These are phyloP conservation scores for Isochrysis galbana DNA, from an alignment of 78 protist species.

Conservation along the genomic window DNA sequence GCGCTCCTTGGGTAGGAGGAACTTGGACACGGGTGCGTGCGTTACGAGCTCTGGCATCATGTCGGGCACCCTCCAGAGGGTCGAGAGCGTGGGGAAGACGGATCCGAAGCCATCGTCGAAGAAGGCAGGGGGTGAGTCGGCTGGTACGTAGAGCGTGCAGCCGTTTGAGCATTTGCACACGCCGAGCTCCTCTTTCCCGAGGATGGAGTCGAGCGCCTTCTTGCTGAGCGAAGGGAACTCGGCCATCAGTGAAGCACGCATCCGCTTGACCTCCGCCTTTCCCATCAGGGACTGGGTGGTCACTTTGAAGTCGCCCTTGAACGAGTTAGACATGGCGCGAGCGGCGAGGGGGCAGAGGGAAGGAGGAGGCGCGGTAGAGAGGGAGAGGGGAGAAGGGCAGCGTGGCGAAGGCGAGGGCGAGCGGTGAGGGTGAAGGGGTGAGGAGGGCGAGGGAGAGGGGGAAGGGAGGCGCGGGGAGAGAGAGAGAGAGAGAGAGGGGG, in stretches of 20 bases:
- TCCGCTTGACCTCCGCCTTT: neutral
- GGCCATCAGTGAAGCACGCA: neutral
- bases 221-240: neutral
- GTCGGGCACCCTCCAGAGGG: neutral
- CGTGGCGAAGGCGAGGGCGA: too few relatives aligned
- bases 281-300: neutral
- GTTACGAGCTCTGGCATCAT: neutral
- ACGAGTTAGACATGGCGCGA: neutral
- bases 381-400: too few relatives aligned
- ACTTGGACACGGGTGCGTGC: neutral
- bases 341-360: too few relatives aligned
- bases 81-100: neutral
- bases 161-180: neutral
- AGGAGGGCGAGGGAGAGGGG: too few relatives aligned
- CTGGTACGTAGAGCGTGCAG: neutral
- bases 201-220: neutral
- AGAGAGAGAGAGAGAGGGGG: too few relatives aligned
- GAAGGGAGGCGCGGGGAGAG: too few relatives aligned
- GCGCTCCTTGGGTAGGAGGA: neutral
- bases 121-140: neutral
- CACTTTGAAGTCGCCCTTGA: neutral
- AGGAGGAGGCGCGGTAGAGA: too few relatives aligned
- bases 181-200: neutral
- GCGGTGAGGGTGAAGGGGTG: too few relatives aligned
- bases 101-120: slow-evolving; percentile 18